These are phyloP conservation scores for Sarocladium brachiariae DNA, from an alignment of 2,329 filamentous ascomycete species.

Conservation along the genomic window DNA sequence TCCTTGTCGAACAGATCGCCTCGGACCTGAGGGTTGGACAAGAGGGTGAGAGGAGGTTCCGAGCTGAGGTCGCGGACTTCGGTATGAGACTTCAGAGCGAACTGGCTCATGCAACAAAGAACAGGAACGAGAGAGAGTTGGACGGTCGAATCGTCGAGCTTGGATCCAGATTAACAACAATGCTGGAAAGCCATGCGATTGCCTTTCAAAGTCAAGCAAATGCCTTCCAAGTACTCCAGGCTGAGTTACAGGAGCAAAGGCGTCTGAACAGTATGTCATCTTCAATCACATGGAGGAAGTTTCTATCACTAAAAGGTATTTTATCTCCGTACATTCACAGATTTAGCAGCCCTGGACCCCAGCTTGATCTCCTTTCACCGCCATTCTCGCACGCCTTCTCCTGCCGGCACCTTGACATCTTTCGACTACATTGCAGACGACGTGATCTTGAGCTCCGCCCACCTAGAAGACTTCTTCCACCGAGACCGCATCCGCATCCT, in stretches of 20 bases:
- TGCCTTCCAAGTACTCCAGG: neutral
- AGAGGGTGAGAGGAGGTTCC: constrained; percentile 9
- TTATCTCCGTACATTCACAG: neutral
- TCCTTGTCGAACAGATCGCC: constrained; percentile 1
- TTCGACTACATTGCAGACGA: neutral
- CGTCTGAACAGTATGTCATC: neutral
- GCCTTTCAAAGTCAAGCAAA: too few species aligned
- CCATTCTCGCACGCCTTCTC: neutral
- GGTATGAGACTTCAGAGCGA: neutral
- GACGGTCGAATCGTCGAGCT: neutral
- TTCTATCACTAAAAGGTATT: too few species aligned
- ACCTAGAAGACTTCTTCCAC: neutral
- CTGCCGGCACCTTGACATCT: neutral
- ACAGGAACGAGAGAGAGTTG: neutral
- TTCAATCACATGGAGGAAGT: too few species aligned
- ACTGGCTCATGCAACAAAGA: neutral
- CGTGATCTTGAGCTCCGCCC: neutral
- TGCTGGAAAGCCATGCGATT: neutral
- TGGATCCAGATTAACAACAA: neutral
- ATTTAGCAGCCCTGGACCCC: neutral
- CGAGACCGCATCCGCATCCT: neutral
- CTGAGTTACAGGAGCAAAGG: neutral
- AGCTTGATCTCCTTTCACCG: neutral
- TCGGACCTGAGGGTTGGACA: constrained; percentile 12
- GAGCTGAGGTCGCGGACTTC: neutral